Conservation (phyloP, 192 early-diverging fungal species). For the Mortierella claussenii region DNA sequence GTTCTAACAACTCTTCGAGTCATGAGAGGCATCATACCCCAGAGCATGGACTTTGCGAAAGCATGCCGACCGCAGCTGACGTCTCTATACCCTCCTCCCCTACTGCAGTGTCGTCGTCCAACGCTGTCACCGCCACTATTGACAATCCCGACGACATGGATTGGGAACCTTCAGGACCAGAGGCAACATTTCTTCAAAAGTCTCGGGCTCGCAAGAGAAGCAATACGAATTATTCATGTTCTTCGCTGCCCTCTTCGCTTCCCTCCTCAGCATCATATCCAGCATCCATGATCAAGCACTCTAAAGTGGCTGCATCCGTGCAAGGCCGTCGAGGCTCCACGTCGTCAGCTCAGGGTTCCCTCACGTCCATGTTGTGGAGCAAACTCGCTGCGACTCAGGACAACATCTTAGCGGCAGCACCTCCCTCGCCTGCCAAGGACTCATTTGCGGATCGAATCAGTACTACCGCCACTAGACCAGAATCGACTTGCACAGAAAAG, state of each 20-base stretch:
- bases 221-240: background rate
- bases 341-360: slow-evolving; percentile 22
- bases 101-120: background rate
- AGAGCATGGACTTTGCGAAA: background rate
- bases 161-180: slow-evolving; percentile 44
- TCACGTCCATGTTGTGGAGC: slow-evolving; percentile 20
- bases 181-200: slow-evolving; percentile 9
- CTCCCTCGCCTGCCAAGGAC: slow-evolving; percentile 1
- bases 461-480: background rate
- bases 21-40: slow-evolving; percentile 19
- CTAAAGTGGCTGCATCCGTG: slow-evolving; percentile 1
- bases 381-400: slow-evolving; percentile 19
- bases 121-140: background rate
- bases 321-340: slow-evolving; percentile 16
- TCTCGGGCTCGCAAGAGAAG: background rate
- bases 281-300: slow-evolving; percentile 17
- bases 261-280: slow-evolving; percentile 28
- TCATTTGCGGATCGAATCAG: background rate
- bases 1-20: background rate
- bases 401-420: background rate
- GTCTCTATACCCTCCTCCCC: background rate
- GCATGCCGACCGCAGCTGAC: background rate
- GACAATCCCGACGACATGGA: slow-evolving; percentile 12
- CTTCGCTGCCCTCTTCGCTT: slow-evolving; percentile 28
- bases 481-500: background rate